Conservation (phyloP, 164 flowering plant species). For the Stephania japonica region DNA sequence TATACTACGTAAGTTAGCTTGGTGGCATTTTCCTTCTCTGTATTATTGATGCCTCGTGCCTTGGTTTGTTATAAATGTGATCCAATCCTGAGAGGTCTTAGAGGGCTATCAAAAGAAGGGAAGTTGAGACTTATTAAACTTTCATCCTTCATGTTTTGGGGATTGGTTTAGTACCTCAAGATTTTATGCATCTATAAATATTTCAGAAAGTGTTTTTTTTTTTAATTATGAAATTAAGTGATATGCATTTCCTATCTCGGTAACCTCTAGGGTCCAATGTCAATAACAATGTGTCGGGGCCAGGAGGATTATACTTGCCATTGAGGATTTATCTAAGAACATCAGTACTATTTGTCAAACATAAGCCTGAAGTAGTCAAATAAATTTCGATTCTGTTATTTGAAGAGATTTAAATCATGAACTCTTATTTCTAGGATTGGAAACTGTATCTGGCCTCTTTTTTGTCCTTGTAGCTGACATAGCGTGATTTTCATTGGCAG, state of each 20-base stretch:
- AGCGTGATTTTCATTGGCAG: neutral
- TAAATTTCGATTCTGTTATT: neutral
- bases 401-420: neutral
- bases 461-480: neutral
- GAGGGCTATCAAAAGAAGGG: neutral
- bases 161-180: neutral
- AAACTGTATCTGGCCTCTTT: neutral
- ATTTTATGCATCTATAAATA: neutral
- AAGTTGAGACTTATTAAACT: neutral
- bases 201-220: neutral
- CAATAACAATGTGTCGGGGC: neutral
- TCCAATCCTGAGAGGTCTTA: slow-evolving; percentile 29
- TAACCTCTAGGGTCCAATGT: neutral
- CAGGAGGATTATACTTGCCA: neutral
- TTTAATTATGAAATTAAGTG: neutral
- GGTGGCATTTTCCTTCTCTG: neutral
- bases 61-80: slow-evolving; percentile 22
- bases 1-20: slow-evolving; percentile 45
- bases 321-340: neutral
- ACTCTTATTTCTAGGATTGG: neutral
- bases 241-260: neutral
- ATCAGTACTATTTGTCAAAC: neutral
- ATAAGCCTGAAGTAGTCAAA: neutral
- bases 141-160: neutral
- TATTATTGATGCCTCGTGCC: neutral